phyloP scores from a whole-genome alignment of 495 filamentous ascomycete genomes.

The Lindgomyces ingoldianus region DNA sequence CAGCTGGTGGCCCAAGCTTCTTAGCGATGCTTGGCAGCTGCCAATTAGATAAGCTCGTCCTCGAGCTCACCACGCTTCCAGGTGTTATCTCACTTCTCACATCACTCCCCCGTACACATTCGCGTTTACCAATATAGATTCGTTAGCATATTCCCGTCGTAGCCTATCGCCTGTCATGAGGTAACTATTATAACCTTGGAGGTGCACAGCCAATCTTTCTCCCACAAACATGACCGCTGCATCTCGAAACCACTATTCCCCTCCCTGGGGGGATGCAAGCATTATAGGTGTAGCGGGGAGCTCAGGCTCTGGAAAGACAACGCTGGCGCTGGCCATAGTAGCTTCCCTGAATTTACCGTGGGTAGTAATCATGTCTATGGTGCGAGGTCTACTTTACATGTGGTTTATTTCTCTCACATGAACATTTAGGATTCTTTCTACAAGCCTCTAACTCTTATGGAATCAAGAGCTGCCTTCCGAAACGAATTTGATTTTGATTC shows the following conservation, averaged over 20 bases:
- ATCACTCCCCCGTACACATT: too few species aligned
- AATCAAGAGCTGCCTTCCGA: conserved; percentile 72
- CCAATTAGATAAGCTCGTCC: neutral
- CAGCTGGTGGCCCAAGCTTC: neutral
- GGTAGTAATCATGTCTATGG: conserved; percentile 97
- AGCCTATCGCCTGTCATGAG: neutral
- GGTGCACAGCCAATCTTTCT: neutral
- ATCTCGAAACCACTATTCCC: conserved; percentile 65
- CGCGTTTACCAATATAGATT: too few species aligned
- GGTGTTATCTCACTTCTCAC: too few species aligned
- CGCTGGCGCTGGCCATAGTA: conserved; percentile 87
- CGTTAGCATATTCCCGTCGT: neutral
- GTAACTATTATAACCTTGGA: neutral
- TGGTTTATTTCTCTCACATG: conserved; percentile 17
- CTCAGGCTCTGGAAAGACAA: conserved; percentile 97
- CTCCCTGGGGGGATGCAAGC: conserved; percentile 89
- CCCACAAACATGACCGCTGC: neutral
- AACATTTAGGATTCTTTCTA: conserved; percentile 86
- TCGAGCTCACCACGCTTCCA: neutral
- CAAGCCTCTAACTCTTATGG: conserved; percentile 74
- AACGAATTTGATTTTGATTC: conserved; percentile 97
- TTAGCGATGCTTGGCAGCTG: conserved; percentile 1
- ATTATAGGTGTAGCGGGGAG: conserved; percentile 96
- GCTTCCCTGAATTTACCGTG: conserved; percentile 86
- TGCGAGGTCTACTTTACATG: conserved; percentile 45